Percentiles rank a stretch among this genome's conserved stretches.
Evolutionary conservation across 192 early-diverging fungal species (phyloP).

Genomic region (Podila minutissima): DNA sequence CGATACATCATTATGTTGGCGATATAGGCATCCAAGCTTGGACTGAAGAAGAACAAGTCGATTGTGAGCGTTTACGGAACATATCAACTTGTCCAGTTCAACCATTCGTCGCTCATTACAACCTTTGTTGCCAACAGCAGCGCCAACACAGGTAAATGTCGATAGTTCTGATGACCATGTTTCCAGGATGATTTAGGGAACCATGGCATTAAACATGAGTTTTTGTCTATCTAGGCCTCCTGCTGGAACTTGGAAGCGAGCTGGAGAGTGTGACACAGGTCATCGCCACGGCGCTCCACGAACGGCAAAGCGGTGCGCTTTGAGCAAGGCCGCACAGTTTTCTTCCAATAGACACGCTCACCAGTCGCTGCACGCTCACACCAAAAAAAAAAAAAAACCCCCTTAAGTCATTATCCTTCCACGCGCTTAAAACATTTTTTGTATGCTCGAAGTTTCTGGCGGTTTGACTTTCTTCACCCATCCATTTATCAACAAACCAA

Average conservation of each 20-base stretch:
- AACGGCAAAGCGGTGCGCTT: conserved; percentile 47
- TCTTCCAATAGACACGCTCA: no score
- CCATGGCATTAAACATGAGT: background rate
- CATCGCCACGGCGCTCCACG: conserved; percentile 57
- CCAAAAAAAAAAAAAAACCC: background rate
- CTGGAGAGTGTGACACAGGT: conserved; percentile 59
- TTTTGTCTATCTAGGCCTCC: conserved; percentile 33
- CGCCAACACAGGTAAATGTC: conserved; percentile 66
- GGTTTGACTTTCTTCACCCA: background rate
- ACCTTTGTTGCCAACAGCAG: conserved; percentile 63
- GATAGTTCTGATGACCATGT: background rate
- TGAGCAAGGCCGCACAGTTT: no score
- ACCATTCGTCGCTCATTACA: conserved; percentile 66
- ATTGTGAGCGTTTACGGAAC: conserved; percentile 66
- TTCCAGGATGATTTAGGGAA: no score
- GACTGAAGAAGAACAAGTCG: conserved; percentile 66
- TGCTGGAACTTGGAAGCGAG: conserved; percentile 58
- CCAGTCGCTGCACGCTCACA: no score
- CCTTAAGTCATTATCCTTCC: background rate
- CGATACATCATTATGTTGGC: background rate
- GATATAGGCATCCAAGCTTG: conserved; percentile 68
- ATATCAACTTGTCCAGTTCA: conserved; percentile 71
- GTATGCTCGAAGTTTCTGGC: no score
- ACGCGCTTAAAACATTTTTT: no score
- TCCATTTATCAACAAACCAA: background rate